Base-by-base conservation (phyloP, 1,139 yeast genomes). In the Nadsonia commutata region DNA sequence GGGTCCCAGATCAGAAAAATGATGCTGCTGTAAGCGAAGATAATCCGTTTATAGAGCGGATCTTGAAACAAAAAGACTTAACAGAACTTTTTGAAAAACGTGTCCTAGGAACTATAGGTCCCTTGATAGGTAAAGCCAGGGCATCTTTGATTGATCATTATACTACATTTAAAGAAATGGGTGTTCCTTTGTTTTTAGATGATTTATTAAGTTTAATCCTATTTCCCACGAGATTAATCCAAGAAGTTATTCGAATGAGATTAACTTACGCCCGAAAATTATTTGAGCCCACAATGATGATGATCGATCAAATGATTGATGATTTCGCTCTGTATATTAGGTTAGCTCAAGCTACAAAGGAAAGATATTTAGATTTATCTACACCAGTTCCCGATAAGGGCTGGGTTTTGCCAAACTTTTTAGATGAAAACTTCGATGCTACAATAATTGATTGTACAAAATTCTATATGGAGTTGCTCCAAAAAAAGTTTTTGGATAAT, bases 291-390 rank as follows among this genome's bases (percentile, higher is more conserved):
- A 86, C 97, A 0, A 76, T 86, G 75, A 82, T 86, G 88, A 84
- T 88, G 80, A 84, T 90, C 51, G 97, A 90, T 60, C 96, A 88
- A 62, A 82, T 85, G 75, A 74, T 90, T 51, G 90, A 78, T 40
- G 95, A 86, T 59, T 80, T 88, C 56, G 79, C 80, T 50, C 71
- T 80, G 1, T 85, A 85, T 57, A 74, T 88, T 43, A 72, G 76
- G 39, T 68, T 86, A 40, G 93, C 95, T 0, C 69, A 84, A 20
- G 83, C 78, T 49, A 76, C 86, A 39, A 80, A 85, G 57, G 76
- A 74, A 49, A 80, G 82, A 1, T 72, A 78, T 45, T 65, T 70
- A 46, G 78, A 78, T 38, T 76, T 81, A 48, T 72, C 82, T 43
- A 71, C 74, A 22, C 85, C 94, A 1, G 52, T 60, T 18, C 53